Evolutionary conservation across 805 yeast genomes (phyloP).

Genomic region (Candida morakotiae): DNA sequence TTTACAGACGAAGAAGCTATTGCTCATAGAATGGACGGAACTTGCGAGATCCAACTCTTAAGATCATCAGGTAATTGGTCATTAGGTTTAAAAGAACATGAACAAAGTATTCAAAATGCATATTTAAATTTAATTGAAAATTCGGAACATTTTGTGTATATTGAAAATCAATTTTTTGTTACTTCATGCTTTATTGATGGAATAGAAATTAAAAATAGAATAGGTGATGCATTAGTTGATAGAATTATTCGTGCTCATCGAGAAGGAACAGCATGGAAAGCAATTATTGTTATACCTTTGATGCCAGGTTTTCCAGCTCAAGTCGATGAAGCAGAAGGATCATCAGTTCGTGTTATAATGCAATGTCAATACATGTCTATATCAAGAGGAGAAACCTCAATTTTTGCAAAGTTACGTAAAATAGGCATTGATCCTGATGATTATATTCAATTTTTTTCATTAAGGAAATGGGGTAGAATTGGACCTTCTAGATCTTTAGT

Average conservation of each 20-base stretch:
- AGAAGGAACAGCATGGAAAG: slow-evolving; percentile 79
- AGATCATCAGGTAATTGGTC: slow-evolving; percentile 95
- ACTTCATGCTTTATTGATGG: slow-evolving; percentile 88
- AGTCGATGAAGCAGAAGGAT: slow-evolving; percentile 90
- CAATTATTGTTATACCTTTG: slow-evolving; percentile 85
- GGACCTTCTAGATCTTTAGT: slow-evolving; percentile 71
- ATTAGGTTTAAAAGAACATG: slow-evolving; percentile 77
- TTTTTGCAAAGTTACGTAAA: slow-evolving; percentile 74
- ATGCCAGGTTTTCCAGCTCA: slow-evolving; percentile 97
- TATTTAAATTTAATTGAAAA: slow-evolving; percentile 86
- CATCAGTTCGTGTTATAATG: slow-evolving; percentile 93
- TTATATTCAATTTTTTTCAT: slow-evolving; percentile 85
- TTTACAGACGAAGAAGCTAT: slow-evolving; percentile 68
- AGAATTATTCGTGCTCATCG: slow-evolving; percentile 85
- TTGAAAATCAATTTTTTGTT: slow-evolving; percentile 93
- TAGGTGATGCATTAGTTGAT: slow-evolving; percentile 97
- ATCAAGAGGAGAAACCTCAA: slow-evolving; percentile 82
- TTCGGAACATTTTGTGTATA: slow-evolving; percentile 87
- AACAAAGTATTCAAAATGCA: slow-evolving; percentile 88
- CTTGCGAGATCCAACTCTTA: slow-evolving; percentile 87
- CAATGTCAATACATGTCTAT: slow-evolving; percentile 94
- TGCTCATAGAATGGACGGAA: slow-evolving; percentile 61
- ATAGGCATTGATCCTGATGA: slow-evolving; percentile 86
- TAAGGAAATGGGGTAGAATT: slow-evolving; percentile 93
- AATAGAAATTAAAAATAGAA: slow-evolving; percentile 75